Evolutionary conservation across 352 stramenopile species (phyloP).

Genomic region (Globisporangium alternatum): DNA sequence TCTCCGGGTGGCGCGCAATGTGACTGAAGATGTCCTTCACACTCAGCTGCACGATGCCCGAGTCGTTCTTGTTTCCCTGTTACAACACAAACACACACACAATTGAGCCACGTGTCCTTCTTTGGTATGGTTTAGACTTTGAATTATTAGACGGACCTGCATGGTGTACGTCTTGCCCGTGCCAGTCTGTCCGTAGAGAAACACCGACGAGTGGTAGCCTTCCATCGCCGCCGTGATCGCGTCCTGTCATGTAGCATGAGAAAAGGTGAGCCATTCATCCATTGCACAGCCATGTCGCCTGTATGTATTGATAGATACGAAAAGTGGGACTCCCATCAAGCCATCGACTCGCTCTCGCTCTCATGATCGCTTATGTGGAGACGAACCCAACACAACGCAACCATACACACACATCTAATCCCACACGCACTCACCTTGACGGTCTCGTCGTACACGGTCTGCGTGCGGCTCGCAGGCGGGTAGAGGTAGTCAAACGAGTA

Average conservation of each 20-base stretch:
- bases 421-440: conserved; percentile 41
- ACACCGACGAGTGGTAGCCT: conserved; percentile 85
- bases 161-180: conserved; percentile 87
- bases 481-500: conserved; percentile 90
- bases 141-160: conserved; percentile 31
- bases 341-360: neutral
- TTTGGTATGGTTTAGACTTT: neutral
- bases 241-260: conserved; percentile 25
- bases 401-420: neutral
- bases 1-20: conserved; percentile 51
- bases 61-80: conserved; percentile 43
- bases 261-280: neutral
- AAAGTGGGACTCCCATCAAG: conserved; percentile 4
- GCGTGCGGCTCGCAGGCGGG: conserved; percentile 55
- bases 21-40: conserved; percentile 87
- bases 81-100: neutral
- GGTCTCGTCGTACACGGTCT: conserved; percentile 83
- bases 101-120: neutral
- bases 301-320: neutral
- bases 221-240: conserved; percentile 67
- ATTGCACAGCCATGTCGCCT: neutral
- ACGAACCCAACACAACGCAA: neutral
- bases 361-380: neutral
- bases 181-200: conserved; percentile 91
- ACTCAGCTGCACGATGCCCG: conserved; percentile 83